Evolutionary conservation across 257 asterid genomes (phyloP).

Genomic region (Solanum clarkiae): DNA sequence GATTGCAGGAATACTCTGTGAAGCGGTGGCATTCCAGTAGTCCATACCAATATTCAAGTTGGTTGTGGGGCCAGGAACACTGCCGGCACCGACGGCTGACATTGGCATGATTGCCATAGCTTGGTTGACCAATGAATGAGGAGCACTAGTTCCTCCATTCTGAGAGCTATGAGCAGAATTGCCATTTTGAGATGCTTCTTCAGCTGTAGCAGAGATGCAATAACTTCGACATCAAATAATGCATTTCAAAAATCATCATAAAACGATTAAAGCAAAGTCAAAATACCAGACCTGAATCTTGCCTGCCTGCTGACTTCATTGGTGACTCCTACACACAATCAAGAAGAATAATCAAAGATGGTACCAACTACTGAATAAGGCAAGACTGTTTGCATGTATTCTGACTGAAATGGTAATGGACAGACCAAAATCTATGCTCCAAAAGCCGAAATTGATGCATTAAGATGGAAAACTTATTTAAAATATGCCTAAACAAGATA

Average conservation of each 20-base stretch:
- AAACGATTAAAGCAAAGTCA: background rate
- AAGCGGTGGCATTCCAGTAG: constrained; percentile 58
- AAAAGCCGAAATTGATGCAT: background rate
- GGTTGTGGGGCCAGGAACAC: constrained; percentile 77
- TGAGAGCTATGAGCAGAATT: constrained; percentile 42
- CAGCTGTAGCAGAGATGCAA: constrained; percentile 32
- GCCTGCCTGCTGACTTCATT: constrained; percentile 37
- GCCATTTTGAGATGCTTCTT: constrained; percentile 58
- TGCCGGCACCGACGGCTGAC: constrained; percentile 48
- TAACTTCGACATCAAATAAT: background rate
- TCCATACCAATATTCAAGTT: constrained; percentile 90
- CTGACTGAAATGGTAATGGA: background rate
- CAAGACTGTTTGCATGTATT: background rate
- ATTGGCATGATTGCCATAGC: constrained; percentile 31
- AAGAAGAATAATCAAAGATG: constrained; percentile 2
- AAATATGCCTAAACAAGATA: background rate
- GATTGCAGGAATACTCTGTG: constrained; percentile 52
- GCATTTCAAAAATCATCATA: background rate
- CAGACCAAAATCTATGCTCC: background rate
- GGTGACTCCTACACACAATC: constrained; percentile 34
- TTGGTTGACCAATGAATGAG: constrained; percentile 36
- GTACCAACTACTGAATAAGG: background rate
- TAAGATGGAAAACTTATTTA: background rate
- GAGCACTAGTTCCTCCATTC: constrained; percentile 46
- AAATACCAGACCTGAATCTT: constrained; percentile 38